These are phyloP conservation scores for Detonula confervacea DNA, from an alignment of 352 stramenopile species.

Conservation along the genomic window DNA sequence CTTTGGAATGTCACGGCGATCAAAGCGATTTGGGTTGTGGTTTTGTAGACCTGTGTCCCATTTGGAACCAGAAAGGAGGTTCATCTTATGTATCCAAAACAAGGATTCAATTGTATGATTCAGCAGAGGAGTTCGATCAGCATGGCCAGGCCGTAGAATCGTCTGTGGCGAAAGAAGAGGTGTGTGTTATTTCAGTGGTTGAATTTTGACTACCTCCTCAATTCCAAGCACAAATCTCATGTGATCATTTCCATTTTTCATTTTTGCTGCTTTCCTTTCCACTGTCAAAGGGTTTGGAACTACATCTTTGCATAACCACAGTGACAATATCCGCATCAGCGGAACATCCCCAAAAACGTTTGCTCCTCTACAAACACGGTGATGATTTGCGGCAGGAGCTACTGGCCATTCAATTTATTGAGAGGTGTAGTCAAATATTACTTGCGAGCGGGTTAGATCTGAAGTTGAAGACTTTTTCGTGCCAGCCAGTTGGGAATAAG, in stretches of 20 bases:
- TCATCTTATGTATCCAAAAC: constrained; percentile 25
- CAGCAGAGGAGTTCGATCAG: constrained; percentile 64
- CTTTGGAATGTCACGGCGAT: constrained; percentile 5
- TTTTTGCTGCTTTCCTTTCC: not conserved
- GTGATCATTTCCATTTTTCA: not conserved
- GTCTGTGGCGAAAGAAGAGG: constrained; percentile 22
- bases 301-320: constrained; percentile 61
- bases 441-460: constrained; percentile 79
- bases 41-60: constrained; percentile 65
- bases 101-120: constrained; percentile 54
- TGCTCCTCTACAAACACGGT: constrained; percentile 84
- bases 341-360: constrained; percentile 54
- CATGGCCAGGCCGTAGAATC: constrained; percentile 50
- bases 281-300: constrained; percentile 44
- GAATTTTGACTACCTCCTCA: not conserved
- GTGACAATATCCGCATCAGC: constrained; percentile 44
- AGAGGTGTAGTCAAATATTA: constrained; percentile 75
- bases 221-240: not conserved
- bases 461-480: constrained; percentile 80
- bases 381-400: constrained; percentile 85
- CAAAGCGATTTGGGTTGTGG: constrained; percentile 55
- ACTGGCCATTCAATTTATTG: constrained; percentile 83
- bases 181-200: constrained; percentile 16
- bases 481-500: constrained; percentile 66
- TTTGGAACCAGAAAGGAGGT: constrained; percentile 47